Evolutionary conservation across 2,329 filamentous ascomycete species (phyloP).

Genomic region (Xylaria sp.): DNA sequence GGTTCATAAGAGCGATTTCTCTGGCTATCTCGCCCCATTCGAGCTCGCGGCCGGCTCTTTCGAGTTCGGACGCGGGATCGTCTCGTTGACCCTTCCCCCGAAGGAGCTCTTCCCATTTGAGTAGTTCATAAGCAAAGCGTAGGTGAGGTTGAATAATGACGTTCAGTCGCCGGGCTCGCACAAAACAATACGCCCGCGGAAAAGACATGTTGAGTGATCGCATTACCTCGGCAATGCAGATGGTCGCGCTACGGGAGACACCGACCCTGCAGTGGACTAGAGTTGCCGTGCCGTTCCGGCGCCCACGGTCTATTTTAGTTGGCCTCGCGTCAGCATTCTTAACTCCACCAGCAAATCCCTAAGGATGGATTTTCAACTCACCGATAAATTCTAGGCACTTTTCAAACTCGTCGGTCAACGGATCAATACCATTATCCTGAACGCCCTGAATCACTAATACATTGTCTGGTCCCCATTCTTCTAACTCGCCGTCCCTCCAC

Average conservation of each 20-base stretch:
- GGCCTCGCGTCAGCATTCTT: conserved; percentile 27
- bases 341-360: neutral
- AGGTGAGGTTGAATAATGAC: conserved; percentile 99
- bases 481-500: conserved; percentile 78
- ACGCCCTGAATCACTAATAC: conserved; percentile 84
- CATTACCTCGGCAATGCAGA: conserved; percentile 99
- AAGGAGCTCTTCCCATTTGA: conserved; percentile 93
- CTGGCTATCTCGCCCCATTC: conserved; percentile 91
- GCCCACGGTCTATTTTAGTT: conserved; percentile 74
- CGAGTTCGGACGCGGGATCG: conserved; percentile 44
- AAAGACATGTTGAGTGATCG: conserved; percentile 81
- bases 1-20: conserved; percentile 96
- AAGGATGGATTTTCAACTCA: conserved; percentile 57
- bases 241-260: conserved; percentile 93
- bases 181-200: conserved; percentile 94
- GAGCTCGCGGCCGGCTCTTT: conserved; percentile 75
- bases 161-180: conserved; percentile 89
- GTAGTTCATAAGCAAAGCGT: conserved; percentile 91
- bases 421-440: conserved; percentile 97
- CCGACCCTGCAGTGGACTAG: conserved; percentile 97
- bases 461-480: conserved; percentile 81
- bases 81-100: conserved; percentile 62
- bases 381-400: conserved; percentile 92
- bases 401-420: conserved; percentile 85
- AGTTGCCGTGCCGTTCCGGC: conserved; percentile 80